A percentile compares a stretch with the other conserved stretches of the same genome.
These are phyloP conservation scores for Calonectria henricotiae DNA, from an alignment of 2,329 filamentous ascomycete species.

Conservation along the genomic window DNA sequence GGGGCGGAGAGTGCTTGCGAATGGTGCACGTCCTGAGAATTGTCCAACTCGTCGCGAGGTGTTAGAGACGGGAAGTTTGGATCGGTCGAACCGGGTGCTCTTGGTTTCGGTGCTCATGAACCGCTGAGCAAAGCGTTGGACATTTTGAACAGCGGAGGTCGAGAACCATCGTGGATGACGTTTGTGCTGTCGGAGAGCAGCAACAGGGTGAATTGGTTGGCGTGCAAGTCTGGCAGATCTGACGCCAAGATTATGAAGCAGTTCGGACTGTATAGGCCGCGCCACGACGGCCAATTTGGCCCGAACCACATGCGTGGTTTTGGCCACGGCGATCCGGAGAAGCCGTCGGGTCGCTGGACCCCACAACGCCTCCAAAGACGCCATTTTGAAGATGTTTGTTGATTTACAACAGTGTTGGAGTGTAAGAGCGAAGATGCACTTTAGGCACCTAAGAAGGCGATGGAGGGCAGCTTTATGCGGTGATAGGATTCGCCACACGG, in stretches of 20 bases:
- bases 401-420: constrained; percentile 46
- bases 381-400: constrained; percentile 64
- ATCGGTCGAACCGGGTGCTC: constrained; percentile 63
- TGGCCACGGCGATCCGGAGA: constrained; percentile 68
- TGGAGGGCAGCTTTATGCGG: constrained; percentile 50
- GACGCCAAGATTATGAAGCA: constrained; percentile 63
- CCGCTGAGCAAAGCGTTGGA: constrained; percentile 66
- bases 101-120: constrained; percentile 65
- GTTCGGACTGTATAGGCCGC: constrained; percentile 64
- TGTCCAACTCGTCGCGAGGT: constrained; percentile 70
- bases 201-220: constrained; percentile 71
- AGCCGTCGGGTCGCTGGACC: constrained; percentile 71
- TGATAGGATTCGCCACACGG: constrained; percentile 52
- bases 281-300: constrained; percentile 65
- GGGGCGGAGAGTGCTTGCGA: constrained; percentile 89
- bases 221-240: constrained; percentile 60
- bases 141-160: constrained; percentile 60
- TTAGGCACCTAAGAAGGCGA: constrained; percentile 36
- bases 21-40: constrained; percentile 84
- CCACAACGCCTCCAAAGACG: constrained; percentile 72
- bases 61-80: constrained; percentile 66
- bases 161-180: constrained; percentile 66
- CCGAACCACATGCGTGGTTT: constrained; percentile 69
- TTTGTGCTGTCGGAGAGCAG: constrained; percentile 68
- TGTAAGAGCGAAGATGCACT: constrained; percentile 43